phyloP scores from a whole-genome alignment of 257 asterid species.

The Knoxia roxburghii region DNA sequence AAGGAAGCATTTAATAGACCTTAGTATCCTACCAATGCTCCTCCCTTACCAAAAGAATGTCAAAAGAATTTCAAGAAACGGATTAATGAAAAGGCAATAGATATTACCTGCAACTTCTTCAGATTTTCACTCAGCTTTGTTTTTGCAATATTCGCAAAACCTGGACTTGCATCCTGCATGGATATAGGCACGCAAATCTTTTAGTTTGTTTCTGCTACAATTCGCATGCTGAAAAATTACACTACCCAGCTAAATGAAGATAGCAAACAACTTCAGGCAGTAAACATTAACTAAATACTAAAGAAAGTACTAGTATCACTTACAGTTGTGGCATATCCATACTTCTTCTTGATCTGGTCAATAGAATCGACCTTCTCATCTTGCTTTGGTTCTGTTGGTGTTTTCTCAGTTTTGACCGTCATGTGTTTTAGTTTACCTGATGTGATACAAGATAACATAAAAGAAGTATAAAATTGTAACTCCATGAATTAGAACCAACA shows the following conservation, averaged over 20 bases:
- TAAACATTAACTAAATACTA: not conserved
- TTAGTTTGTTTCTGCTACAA: not conserved
- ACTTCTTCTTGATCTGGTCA: conserved; percentile 86
- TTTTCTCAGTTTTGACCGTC: conserved; percentile 59
- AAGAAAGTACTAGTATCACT: conserved; percentile 29
- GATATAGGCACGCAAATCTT: not conserved
- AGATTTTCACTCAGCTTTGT: conserved; percentile 69
- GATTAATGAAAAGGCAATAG: not conserved
- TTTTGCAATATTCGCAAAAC: conserved; percentile 56
- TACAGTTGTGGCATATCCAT: conserved; percentile 66
- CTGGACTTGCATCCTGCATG: conserved; percentile 61
- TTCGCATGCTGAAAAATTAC: too few species aligned
- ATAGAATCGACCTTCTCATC: conserved; percentile 58
- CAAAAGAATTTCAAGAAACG: too few species aligned
- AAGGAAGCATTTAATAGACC: too few species aligned
- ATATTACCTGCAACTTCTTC: conserved; percentile 76
- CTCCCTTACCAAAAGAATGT: too few species aligned
- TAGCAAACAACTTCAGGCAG: not conserved
- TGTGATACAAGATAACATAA: not conserved
- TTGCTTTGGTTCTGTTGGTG: conserved; percentile 38
- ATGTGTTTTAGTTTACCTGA: conserved; percentile 59
- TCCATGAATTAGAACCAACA: not conserved
- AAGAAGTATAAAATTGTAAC: not conserved
- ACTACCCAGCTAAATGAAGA: too few species aligned
- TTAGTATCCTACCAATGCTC: too few species aligned